Base-by-base conservation (phyloP, 306 rosid genomes). In the Morella rubra region DNA sequence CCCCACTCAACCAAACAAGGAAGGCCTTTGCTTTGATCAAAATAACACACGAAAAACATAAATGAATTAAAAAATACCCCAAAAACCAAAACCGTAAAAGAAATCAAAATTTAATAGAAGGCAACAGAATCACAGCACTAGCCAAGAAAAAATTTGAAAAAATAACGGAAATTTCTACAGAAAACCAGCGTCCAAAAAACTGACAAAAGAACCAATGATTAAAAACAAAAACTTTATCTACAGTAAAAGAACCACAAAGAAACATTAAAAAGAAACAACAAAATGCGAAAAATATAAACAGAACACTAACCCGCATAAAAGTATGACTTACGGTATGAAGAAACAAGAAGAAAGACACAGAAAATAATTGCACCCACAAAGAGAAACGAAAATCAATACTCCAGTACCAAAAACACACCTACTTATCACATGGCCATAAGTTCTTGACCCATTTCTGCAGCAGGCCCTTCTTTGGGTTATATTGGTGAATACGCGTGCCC, bases 401-500 rank as follows among this genome's bases (percentile, higher is more conserved):
- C 86, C 75, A 79, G 14, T 40, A 70, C 73, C 55, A 6, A 69
- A 74, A 47, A 32, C 62, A 27, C n/a, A 61, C 15, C 44, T 54
- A 78, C 7, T n/a, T n/a, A n/a, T n/a, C n/a, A n/a, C n/a, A n/a
- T n/a, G n/a, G n/a, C n/a, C n/a, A n/a, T n/a, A n/a, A n/a, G n/a
- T n/a, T n/a, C n/a, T n/a, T n/a, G n/a, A n/a, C n/a, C n/a, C n/a
- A n/a, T n/a, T n/a, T n/a, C n/a, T n/a, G n/a, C n/a, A n/a, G n/a
- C n/a, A n/a, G n/a, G n/a, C n/a, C n/a, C n/a, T n/a, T n/a, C n/a
- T n/a, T n/a, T n/a, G n/a, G n/a, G n/a, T n/a, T n/a, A n/a, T n/a
- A n/a, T n/a, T n/a, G n/a, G n/a, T n/a, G n/a, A n/a, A n/a, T n/a
- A n/a, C n/a, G n/a, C n/a, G n/a, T n/a, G n/a, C n/a, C n/a, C n/a